Base-by-base conservation (phyloP, 1,284 basidiomycete species). In the Trametes pubescens region DNA sequence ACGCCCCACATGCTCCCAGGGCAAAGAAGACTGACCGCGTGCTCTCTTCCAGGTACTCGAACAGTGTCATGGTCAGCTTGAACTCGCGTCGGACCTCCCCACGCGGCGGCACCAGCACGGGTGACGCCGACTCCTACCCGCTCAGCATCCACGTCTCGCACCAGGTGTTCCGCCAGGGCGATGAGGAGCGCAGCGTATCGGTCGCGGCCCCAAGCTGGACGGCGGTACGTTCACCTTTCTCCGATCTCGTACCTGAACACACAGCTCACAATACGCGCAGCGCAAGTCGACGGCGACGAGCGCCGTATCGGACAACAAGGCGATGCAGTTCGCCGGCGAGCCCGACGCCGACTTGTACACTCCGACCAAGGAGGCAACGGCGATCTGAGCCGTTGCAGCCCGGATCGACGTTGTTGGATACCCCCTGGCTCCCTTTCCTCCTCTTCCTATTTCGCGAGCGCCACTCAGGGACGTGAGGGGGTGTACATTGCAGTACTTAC, bases 61-160 rank as follows among this genome's bases (percentile, higher is more conserved):
- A 63, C 51, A 59, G 51, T 24, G 61, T 58, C 32, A 58, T 63
- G 61, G 61, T 63, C 43, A 58, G 56, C 61, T 44, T 63, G 49
- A 63, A 63, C 61, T 58, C 61, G 32, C 61, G 61, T 32, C 29
- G 38, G 46, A 55, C 35, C 35, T 29, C 18, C 2, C 8, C 44
- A 16, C 22, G n/a, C 7, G 24, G 37, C 11, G 52, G 26, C 22
- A 37, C 18, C 35, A 48, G 35, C 44, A 40, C 59, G 37, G 59
- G 46, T 22, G 52, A 53, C 21, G 52, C 52, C 2, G 52, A 53
- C 8, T 53, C 52, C 24, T 61, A 61, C 24, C 53, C 59, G 22
- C 46, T 61, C 24, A 48, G 52, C 53, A 55, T 61, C 59, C 59
- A 49, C 57, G 59, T 55, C 46, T 38, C 59, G 24, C 59, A 40